Evolutionary conservation across 192 early-diverging fungal species (phyloP), one percentile per base, ranked within the genome.

Genomic region (Podila horticola): DNA sequence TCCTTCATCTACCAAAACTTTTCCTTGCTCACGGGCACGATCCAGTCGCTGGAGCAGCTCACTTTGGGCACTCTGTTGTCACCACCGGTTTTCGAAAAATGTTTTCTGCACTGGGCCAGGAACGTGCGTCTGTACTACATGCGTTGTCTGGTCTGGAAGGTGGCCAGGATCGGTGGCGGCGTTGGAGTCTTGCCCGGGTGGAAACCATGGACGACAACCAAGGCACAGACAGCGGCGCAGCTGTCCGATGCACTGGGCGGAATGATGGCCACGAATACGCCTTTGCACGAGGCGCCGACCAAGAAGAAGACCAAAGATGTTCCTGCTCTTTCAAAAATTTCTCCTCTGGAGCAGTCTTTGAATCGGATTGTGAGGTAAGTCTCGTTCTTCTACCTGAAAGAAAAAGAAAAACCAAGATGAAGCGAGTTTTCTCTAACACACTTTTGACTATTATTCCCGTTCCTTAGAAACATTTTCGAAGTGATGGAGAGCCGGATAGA

Each of bases 1-100:
- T 79, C 82, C 9, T 88, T 88, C 66, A 74, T 86, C 30, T 86
- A 88, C 49, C 77, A 79, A 55, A 85, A 88, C 61, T 88, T 88
- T 49, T 77, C 69, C 7, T 71, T 88, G 28, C 71, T 88, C 15
- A 85, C 86, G 0, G 70, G 82, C 11, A 79, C 79, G 8, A 69
- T 83, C 26, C 51, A 55, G 15, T 72, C 75, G 36, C 51, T 85
- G 31, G 74, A 81, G 38, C 79, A 83, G 36, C 64, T 88, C 28
- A 83, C 82, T 8, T 63, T 79, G 9, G 67, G 81, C 2, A 82
- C 74, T 1, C 45, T 88, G 17, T 63, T 88, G 30, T 58, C 60
- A 5, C 74, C 82, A 0, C 67, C 66, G 7, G 77, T 85, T 24
- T 88, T 88, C 71, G 87, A 86, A 58, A 74, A 81, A 52, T 67